Evolutionary conservation across 352 stramenopile species (phyloP).

Genomic region (Hyaloperonospora brassicae): DNA sequence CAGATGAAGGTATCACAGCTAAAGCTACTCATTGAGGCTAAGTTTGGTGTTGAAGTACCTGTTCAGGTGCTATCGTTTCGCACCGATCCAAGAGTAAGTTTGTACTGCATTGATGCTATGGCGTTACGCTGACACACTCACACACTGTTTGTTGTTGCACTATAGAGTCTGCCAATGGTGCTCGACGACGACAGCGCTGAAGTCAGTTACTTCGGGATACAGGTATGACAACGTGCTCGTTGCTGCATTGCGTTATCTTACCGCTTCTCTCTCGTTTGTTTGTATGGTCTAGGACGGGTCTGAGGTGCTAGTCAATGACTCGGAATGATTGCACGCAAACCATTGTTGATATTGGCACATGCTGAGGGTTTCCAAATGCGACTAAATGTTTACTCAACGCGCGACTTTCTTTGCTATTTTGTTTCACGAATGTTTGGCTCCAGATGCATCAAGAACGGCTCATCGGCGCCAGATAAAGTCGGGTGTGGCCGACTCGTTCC

Average conservation of each 20-base stretch:
- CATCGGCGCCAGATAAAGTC: no score
- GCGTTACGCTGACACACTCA: not conserved
- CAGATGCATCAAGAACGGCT: no score
- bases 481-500: no score
- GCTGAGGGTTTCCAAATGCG: no score
- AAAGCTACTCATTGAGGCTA: conserved; percentile 64
- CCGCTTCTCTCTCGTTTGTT: not conserved
- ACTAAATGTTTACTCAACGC: no score
- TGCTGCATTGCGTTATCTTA: not conserved
- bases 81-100: conserved; percentile 39
- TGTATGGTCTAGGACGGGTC: conserved; percentile 37
- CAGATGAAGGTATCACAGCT: conserved; percentile 73
- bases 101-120: not conserved
- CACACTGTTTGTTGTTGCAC: not conserved
- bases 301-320: conserved; percentile 64
- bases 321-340: conserved; percentile 7
- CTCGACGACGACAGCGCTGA: conserved; percentile 67
- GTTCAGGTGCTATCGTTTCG: conserved; percentile 58
- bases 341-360: no score
- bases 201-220: conserved; percentile 64
- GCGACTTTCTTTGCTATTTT: no score
- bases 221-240: conserved; percentile 27
- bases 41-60: conserved; percentile 48
- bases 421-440: no score
- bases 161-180: conserved; percentile 55